These are phyloP conservation scores for Ilyonectria destructans DNA, from an alignment of 2,329 filamentous ascomycete genomes.

Conservation along the genomic window DNA sequence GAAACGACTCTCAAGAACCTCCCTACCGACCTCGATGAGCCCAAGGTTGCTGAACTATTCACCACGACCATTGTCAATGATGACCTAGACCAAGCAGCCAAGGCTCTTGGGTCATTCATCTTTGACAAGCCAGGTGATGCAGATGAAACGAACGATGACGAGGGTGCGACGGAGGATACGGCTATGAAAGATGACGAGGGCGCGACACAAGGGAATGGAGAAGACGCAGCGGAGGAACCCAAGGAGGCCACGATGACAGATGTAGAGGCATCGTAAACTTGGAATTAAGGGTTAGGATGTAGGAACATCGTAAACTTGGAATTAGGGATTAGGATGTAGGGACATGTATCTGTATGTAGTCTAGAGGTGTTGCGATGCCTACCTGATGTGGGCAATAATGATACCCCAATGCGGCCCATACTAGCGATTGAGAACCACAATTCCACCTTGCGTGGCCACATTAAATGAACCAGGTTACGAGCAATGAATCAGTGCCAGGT, in stretches of 20 bases:
- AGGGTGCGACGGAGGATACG: conserved; percentile 37
- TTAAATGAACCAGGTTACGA: background rate
- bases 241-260: conserved; percentile 43
- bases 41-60: conserved; percentile 49
- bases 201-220: conserved; percentile 6
- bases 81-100: conserved; percentile 44
- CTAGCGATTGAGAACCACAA: background rate
- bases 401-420: conserved; percentile 36
- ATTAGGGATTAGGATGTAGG: conserved; percentile 6
- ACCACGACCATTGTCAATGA: conserved; percentile 49
- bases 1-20: conserved; percentile 45
- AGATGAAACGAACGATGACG: conserved; percentile 26
- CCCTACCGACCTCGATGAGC: conserved; percentile 46
- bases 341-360: conserved; percentile 17
- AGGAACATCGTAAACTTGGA: background rate
- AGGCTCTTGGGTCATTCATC: conserved; percentile 49
- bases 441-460: background rate
- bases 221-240: conserved; percentile 15
- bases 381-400: conserved; percentile 32
- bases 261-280: conserved; percentile 16
- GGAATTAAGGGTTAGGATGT: background rate
- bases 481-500: background rate
- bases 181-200: conserved; percentile 41
- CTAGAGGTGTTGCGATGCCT: conserved; percentile 26
- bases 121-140: conserved; percentile 42